Base-by-base conservation (phyloP, 805 yeast species). In the Kazachstania martiniae region DNA sequence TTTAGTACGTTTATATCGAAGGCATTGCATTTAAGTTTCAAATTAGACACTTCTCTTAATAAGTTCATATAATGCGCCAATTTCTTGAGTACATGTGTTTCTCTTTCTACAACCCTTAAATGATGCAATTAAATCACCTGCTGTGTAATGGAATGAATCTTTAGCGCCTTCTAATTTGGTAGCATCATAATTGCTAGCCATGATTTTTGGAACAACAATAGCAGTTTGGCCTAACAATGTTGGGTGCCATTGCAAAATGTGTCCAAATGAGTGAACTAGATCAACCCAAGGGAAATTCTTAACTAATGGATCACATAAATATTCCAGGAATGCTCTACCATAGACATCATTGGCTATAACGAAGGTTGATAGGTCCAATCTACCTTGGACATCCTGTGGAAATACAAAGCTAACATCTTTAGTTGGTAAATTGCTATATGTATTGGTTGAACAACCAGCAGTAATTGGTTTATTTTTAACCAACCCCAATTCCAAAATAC, bases 241-340 rank as follows among this genome's bases (percentile, higher is more conserved):
- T 9, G 95, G 94, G 53, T 89, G 98, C 98, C 97, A 91, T 57
- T 85, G 96, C 44, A 86, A 63, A 28, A 86, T 64, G 53, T 91
- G 97, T n/a, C 83, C 70, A 27, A 89, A 74, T 4, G 75, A 79
- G 33, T 70, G 69, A 31, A 56, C 54, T 22, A 53, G 42, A 36
- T 68, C 68, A 9, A 34, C 31, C 57, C 59, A 56, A n/a, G 58
- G 57, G 58, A 80, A 85, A 31, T 69, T 66, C 50, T 82, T 68
- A 51, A 74, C 77, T 29, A 85, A 64, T 16, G 75, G 74, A 51
- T 84, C 91, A 21, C 69, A 55, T 86, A 95, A 79, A 42, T 72
- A 68, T 53, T 86, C 95, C n/a, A 87, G 46, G 31, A 85, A 63
- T 1, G 80, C 71, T 47, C 68, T 71, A 4, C 87, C 77, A 33